Evolutionary conservation across 2,329 filamentous ascomycete species (phyloP).

Genomic region (Waltergamsia citrina): DNA sequence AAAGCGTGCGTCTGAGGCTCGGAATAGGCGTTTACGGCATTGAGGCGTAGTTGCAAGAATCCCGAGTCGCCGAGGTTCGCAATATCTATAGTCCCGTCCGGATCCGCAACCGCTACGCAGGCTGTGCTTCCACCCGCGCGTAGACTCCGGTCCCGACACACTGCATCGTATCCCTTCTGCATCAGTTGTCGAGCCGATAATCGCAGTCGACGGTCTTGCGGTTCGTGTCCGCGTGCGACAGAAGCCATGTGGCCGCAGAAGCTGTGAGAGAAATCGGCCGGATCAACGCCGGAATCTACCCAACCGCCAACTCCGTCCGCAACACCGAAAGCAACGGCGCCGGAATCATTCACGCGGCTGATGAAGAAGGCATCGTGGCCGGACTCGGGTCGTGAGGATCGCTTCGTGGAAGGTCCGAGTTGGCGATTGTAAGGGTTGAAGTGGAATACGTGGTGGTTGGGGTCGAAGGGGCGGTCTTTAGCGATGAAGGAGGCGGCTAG

Average conservation of each 20-base stretch:
- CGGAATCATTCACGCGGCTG: constrained; percentile 62
- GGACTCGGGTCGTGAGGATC: constrained; percentile 54
- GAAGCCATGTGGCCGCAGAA: constrained; percentile 90
- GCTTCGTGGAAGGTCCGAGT: constrained; percentile 28
- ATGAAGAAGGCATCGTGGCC: constrained; percentile 98
- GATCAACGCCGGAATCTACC: constrained; percentile 86
- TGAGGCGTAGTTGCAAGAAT: constrained; percentile 77
- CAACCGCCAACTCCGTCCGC: constrained; percentile 95
- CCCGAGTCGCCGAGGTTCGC: constrained; percentile 96
- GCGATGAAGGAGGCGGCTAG: constrained; percentile 67
- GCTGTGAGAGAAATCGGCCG: constrained; percentile 89
- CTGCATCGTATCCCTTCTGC: constrained; percentile 74
- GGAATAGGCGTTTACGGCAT: constrained; percentile 75
- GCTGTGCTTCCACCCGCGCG: constrained; percentile 85
- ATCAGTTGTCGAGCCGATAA: constrained; percentile 62
- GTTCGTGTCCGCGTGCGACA: constrained; percentile 51
- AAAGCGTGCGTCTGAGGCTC: constrained; percentile 90
- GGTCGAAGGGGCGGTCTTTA: constrained; percentile 60
- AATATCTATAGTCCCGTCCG: constrained; percentile 69
- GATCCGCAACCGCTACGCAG: constrained; percentile 69
- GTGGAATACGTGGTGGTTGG: constrained; percentile 59
- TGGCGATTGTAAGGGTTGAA: constrained; percentile 55
- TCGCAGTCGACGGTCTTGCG: constrained; percentile 18
- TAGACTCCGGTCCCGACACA: constrained; percentile 65
- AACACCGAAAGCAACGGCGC: constrained; percentile 73